Conservation (phyloP, 2,329 filamentous ascomycete species). For the Beauveria asiatica region DNA sequence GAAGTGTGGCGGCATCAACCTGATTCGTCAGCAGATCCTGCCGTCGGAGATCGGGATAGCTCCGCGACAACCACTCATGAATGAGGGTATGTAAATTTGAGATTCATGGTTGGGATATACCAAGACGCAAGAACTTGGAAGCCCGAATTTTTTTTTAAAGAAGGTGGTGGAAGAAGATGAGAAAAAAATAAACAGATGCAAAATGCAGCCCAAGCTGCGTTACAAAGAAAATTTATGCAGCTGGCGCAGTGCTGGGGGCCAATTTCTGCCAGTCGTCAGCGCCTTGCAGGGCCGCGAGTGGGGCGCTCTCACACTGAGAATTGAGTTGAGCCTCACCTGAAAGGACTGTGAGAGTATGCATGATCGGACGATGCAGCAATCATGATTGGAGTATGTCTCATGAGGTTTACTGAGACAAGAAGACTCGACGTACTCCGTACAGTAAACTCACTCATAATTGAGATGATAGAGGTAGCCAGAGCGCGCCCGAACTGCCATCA, state of each 20-base stretch:
- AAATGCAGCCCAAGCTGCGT: neutral
- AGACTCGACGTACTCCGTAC: too few relatives aligned
- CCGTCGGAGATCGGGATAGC: conserved; percentile 12
- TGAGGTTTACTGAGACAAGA: too few relatives aligned
- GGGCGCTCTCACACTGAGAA: neutral
- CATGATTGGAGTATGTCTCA: too few relatives aligned
- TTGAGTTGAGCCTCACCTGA: neutral
- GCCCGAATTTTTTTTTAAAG: neutral
- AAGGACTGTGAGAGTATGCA: too few relatives aligned
- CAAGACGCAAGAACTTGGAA: neutral
- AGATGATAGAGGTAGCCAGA: too few relatives aligned
- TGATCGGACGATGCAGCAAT: too few relatives aligned
- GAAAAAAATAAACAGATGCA: neutral
- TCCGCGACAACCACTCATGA: conserved; percentile 9
- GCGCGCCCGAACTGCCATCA: too few relatives aligned
- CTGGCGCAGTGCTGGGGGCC: conserved; percentile 3
- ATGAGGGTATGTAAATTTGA: neutral
- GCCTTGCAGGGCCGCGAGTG: conserved; percentile 5
- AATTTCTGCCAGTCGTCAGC: conserved; percentile 8
- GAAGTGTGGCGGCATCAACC: neutral
- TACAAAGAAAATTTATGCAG: conserved; percentile 6
- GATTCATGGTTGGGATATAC: neutral
- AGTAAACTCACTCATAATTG: too few relatives aligned
- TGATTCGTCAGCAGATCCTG: conserved; percentile 11
- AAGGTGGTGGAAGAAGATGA: neutral